These are phyloP conservation scores for Xerocomellus dryophilus DNA, from an alignment of 768 basidiomycete species.

Conservation along the genomic window DNA sequence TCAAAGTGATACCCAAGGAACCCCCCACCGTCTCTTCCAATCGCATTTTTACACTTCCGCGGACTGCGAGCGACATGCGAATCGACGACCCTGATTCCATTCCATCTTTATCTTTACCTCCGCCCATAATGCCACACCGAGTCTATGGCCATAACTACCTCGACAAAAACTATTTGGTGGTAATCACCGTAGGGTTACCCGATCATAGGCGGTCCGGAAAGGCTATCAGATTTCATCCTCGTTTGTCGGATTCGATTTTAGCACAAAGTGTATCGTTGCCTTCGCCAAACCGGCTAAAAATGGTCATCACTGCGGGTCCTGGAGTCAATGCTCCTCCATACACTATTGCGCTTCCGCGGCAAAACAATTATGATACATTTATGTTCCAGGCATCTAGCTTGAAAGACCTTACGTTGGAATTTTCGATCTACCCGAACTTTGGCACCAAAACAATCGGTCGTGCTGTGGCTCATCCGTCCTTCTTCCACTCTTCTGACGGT, in stretches of 20 bases:
- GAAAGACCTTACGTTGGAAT: slow-evolving; percentile 74
- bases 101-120: slow-evolving; percentile 91
- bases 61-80: slow-evolving; percentile 32
- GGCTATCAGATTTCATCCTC: slow-evolving; percentile 68
- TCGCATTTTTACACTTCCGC: slow-evolving; percentile 20
- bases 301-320: slow-evolving; percentile 89
- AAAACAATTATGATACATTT: slow-evolving; percentile 68
- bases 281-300: slow-evolving; percentile 77
- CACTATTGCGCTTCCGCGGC: slow-evolving; percentile 81
- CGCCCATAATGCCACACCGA: slow-evolving; percentile 96
- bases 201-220: slow-evolving; percentile 36
- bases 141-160: slow-evolving; percentile 97
- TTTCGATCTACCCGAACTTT: slow-evolving; percentile 96
- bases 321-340: slow-evolving; percentile 86
- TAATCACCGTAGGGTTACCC: slow-evolving; percentile 71
- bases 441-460: slow-evolving; percentile 95
- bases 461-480: slow-evolving; percentile 77
- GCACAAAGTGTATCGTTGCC: slow-evolving; percentile 66
- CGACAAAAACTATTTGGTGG: slow-evolving; percentile 80
- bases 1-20: slow-evolving; percentile 36
- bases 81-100: slow-evolving; percentile 86
- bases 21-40: slow-evolving; percentile 14
- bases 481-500: slow-evolving; percentile 58
- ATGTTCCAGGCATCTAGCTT: slow-evolving; percentile 82
- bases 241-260: slow-evolving; percentile 65